These are phyloP conservation scores for Singerocomus inundabilis DNA, from an alignment of 1,284 basidiomycete genomes.

Conservation along the genomic window DNA sequence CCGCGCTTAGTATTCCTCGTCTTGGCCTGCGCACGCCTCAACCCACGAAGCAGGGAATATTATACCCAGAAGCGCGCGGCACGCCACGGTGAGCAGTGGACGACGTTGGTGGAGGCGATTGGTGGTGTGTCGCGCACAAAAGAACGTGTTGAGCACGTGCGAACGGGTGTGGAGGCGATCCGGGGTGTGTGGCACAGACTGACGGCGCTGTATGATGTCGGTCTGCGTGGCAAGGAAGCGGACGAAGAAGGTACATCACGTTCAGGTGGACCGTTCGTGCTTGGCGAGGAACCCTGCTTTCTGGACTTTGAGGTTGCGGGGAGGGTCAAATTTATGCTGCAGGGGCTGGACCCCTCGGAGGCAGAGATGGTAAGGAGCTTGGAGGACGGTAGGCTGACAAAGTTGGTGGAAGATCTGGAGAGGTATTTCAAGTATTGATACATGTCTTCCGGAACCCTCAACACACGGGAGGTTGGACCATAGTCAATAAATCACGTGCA, in stretches of 20 bases:
- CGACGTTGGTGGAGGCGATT: slow-evolving; percentile 6
- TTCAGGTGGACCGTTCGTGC: slow-evolving; percentile 8
- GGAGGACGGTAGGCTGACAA: background rate
- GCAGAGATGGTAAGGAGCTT: slow-evolving; percentile 4
- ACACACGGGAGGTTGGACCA: too few species aligned
- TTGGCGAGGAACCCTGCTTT: slow-evolving; percentile 22
- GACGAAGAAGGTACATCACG: too few species aligned
- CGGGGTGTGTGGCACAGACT: background rate
- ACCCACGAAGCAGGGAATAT: slow-evolving; percentile 18
- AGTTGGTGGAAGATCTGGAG: background rate
- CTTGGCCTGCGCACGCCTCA: slow-evolving; percentile 20
- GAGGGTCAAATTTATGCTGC: slow-evolving; percentile 14
- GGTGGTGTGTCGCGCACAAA: slow-evolving; percentile 3
- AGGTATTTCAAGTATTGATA: background rate
- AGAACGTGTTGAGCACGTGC: slow-evolving; percentile 10
- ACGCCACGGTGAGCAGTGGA: slow-evolving; percentile 19
- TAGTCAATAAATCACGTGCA: too few species aligned
- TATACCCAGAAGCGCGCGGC: slow-evolving; percentile 19
- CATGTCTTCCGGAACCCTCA: too few species aligned
- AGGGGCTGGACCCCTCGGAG: slow-evolving; percentile 13
- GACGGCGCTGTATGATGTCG: slow-evolving; percentile 13
- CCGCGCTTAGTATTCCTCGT: slow-evolving; percentile 18
- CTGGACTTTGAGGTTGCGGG: slow-evolving; percentile 26
- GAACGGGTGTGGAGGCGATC: slow-evolving; percentile 12
- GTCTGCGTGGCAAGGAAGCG: background rate